Evolutionary conservation across 176 grass and related monocot species (phyloP).

Genomic region (Triticum aestivum): IWGSC_CS_RefSeq_v2.1 NC_057799.1:328866124-328866623

Average conservation of each 20-base stretch:
- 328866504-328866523: not conserved
- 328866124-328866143: too few relatives aligned
- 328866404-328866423: not conserved
- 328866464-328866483: not conserved
- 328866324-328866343: not conserved
- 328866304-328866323: not conserved
- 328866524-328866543: not conserved
- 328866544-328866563: not conserved
- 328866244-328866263: not conserved
- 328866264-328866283: not conserved
- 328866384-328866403: not conserved
- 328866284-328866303: not conserved
- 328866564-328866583: slow-evolving; percentile 24
- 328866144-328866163: too few relatives aligned
- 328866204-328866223: not conserved
- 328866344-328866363: not conserved
- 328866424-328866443: not conserved
- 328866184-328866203: not conserved
- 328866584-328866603: slow-evolving; percentile 35
- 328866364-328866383: not conserved
- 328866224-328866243: not conserved
- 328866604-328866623: not conserved
- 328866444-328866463: not conserved
- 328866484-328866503: not conserved
- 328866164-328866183: not conserved